Conservation (phyloP, 164 flowering plant genomes). For the Vitis rupestris region DNA sequence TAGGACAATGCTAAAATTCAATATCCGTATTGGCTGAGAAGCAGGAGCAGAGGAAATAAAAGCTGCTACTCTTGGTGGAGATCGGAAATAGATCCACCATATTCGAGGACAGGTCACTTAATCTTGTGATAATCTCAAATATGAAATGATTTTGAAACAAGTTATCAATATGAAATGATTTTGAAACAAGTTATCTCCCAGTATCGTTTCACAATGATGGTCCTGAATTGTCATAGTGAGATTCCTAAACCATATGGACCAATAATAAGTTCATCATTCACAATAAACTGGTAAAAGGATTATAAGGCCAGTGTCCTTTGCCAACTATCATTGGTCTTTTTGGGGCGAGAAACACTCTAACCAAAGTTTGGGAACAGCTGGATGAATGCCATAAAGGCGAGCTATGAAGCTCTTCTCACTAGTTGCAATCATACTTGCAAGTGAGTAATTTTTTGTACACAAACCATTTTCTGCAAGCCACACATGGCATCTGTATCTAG, state of each 20-base stretch:
- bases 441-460: conserved; percentile 31
- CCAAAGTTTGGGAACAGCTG: conserved; percentile 58
- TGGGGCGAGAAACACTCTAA: conserved; percentile 28
- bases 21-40: background rate
- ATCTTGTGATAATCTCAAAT: background rate
- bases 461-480: conserved; percentile 57
- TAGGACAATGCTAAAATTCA: background rate
- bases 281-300: background rate
- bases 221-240: background rate
- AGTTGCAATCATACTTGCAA: conserved; percentile 51
- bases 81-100: background rate
- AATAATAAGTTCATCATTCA: background rate
- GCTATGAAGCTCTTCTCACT: conserved; percentile 52
- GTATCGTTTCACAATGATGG: background rate
- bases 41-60: background rate
- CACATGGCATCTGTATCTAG: conserved; percentile 50
- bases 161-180: too few species aligned
- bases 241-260: background rate
- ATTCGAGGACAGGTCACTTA: background rate
- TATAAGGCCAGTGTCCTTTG: background rate
- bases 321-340: background rate
- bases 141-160: background rate
- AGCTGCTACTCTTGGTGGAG: background rate
- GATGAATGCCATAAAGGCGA: conserved; percentile 49
- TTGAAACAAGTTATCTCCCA: background rate